Percentiles rank a stretch among this genome's conserved stretches.
Conservation (phyloP, 257 asterid species). For the Fraxinus pennsylvanica region DNA sequence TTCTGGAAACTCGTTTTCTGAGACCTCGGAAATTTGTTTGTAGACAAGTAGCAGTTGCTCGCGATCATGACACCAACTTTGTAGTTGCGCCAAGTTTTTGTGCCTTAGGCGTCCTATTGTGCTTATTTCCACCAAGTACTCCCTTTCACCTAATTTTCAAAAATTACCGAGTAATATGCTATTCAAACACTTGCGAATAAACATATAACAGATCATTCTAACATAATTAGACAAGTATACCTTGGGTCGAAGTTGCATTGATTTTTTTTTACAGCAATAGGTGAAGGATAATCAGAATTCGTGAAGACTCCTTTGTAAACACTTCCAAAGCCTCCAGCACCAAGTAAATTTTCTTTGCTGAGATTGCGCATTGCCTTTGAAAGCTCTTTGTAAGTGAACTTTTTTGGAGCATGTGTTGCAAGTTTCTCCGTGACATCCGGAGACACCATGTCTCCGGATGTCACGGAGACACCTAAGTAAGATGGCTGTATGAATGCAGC, state of each 20-base stretch:
- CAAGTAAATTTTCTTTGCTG: slow-evolving; percentile 53
- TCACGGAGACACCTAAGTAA: too few species aligned
- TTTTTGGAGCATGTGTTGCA: slow-evolving; percentile 58
- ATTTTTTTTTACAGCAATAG: slow-evolving; percentile 61
- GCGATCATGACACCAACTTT: slow-evolving; percentile 67
- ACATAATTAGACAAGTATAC: slow-evolving; percentile 25
- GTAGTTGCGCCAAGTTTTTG: slow-evolving; percentile 62
- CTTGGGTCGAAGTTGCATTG: slow-evolving; percentile 66
- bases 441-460: too few species aligned
- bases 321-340: slow-evolving; percentile 73
- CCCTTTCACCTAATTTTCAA: slow-evolving; percentile 46
- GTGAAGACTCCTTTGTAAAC: slow-evolving; percentile 54
- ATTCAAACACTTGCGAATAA: neutral
- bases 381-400: slow-evolving; percentile 56
- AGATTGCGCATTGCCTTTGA: slow-evolving; percentile 53
- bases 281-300: slow-evolving; percentile 26
- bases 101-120: slow-evolving; percentile 66
- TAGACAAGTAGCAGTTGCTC: slow-evolving; percentile 56
- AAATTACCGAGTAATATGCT: neutral
- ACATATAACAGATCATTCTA: neutral
- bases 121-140: slow-evolving; percentile 74
- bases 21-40: slow-evolving; percentile 44
- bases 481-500: neutral
- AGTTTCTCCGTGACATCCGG: slow-evolving; percentile 10
- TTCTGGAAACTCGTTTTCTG: slow-evolving; percentile 38